Percentiles rank a stretch among this genome's conserved stretches.
Conservation (phyloP, 306 rosid genomes). For the Rosa persica region DNA sequence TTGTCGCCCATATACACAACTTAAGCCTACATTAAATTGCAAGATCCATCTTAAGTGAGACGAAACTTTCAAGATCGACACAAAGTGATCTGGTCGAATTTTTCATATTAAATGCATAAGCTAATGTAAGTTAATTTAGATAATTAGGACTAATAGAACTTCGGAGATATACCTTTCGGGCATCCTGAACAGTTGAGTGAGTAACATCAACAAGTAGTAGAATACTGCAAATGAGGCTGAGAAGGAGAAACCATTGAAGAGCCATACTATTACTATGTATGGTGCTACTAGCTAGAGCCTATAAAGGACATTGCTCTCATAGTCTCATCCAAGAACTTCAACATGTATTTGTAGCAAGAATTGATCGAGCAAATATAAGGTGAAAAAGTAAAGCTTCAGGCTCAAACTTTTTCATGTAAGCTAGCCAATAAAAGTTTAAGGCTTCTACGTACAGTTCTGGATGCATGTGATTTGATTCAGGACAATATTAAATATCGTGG, state of each 20-base stretch:
- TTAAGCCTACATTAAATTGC: slow-evolving; percentile 4
- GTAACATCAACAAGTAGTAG: background rate
- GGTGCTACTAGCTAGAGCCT: background rate
- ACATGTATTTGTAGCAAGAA: background rate
- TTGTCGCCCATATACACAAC: slow-evolving; percentile 32
- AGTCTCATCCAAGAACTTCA: background rate
- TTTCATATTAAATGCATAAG: background rate
- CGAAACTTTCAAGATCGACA: background rate
- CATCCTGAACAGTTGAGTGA: slow-evolving; percentile 9
- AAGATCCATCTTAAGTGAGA: background rate
- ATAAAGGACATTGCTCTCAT: background rate
- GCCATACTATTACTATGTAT: background rate
- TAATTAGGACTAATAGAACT: background rate
- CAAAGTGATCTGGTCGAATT: background rate
- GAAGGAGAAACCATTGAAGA: slow-evolving; percentile 7
- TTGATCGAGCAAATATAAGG: background rate
- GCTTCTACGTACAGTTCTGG: too few species aligned
- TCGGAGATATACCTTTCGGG: background rate
- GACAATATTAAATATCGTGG: too few species aligned
- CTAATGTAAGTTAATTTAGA: background rate
- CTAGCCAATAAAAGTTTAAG: too few species aligned
- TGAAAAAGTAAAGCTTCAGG: background rate
- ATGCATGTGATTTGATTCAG: too few species aligned
- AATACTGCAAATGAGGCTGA: slow-evolving; percentile 1
- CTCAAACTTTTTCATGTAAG: too few species aligned